These are phyloP conservation scores for Cynara cardunculus DNA, from an alignment of 129 eudicot species.

Conservation along the genomic window DNA sequence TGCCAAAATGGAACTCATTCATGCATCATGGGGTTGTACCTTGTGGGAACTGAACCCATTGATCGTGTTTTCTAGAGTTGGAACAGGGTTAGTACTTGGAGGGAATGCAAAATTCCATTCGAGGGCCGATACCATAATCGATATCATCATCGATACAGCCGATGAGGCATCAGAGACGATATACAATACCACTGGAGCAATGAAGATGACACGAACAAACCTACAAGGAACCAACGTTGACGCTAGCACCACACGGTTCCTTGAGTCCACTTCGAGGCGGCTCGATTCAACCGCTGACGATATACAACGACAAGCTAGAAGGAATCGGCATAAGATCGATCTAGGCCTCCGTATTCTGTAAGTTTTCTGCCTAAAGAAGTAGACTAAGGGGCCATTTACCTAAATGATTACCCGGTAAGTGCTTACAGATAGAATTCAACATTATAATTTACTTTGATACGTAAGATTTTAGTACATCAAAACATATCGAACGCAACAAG, in stretches of 20 bases:
- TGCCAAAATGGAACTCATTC: background rate
- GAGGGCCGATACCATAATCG: slow-evolving; percentile 63
- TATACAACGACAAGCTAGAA: slow-evolving; percentile 63
- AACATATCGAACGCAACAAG: too few species aligned
- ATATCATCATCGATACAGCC: slow-evolving; percentile 66
- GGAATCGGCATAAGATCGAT: slow-evolving; percentile 51
- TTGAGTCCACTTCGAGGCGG: slow-evolving; percentile 50
- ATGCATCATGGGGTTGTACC: background rate
- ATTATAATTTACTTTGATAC: too few species aligned
- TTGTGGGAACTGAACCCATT: background rate
- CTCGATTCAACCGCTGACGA: slow-evolving; percentile 61
- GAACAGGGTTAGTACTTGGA: slow-evolving; percentile 68
- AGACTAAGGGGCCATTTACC: too few species aligned
- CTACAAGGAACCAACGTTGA: slow-evolving; percentile 43
- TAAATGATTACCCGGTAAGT: too few species aligned
- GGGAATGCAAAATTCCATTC: slow-evolving; percentile 67
- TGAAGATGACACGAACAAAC: slow-evolving; percentile 51
- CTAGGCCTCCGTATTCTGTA: slow-evolving; percentile 68
- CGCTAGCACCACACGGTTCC: slow-evolving; percentile 48
- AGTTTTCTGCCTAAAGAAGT: background rate
- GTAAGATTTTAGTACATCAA: too few species aligned
- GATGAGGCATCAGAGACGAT: slow-evolving; percentile 77
- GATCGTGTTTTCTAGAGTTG: slow-evolving; percentile 43
- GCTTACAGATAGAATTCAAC: too few species aligned
- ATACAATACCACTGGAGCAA: slow-evolving; percentile 70